Percentiles rank a stretch among this genome's conserved stretches.
phyloP scores from a whole-genome alignment of 2,329 filamentous ascomycete genomes.

The Erysiphe pulchra region DNA sequence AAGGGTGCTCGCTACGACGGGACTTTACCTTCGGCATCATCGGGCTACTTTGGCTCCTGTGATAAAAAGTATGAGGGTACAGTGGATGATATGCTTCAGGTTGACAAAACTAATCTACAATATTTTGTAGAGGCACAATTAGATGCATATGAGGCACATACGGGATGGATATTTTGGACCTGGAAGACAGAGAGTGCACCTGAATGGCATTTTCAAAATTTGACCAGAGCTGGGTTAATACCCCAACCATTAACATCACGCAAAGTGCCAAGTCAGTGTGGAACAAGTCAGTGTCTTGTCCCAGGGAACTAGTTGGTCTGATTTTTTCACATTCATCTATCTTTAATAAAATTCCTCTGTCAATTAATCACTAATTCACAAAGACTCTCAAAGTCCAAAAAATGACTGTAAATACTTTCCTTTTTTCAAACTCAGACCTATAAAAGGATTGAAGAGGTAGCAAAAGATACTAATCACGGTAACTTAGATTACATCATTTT shows the following conservation, averaged over 20 bases:
- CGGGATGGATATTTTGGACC: constrained; percentile 18
- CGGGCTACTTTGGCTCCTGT: constrained; percentile 14
- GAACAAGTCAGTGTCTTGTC: constrained; percentile 8
- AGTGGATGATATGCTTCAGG: constrained; percentile 14
- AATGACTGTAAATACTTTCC: no score
- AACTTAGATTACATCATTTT: no score
- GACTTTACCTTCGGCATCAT: constrained; percentile 12
- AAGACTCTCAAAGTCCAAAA: no score
- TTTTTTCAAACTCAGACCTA: no score
- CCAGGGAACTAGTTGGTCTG: constrained; percentile 7
- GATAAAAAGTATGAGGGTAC: constrained; percentile 22
- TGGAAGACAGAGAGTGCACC: constrained; percentile 18
- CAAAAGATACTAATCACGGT: no score
- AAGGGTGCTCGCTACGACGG: constrained; percentile 28
- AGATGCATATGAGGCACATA: constrained; percentile 17
- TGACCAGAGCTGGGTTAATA: constrained; percentile 16
- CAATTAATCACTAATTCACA: no score
- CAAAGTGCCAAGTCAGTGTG: constrained; percentile 10
- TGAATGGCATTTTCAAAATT: constrained; percentile 18
- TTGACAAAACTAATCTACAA: constrained; percentile 14
- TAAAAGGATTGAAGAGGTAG: no score
- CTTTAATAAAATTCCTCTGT: no score
- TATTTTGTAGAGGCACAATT: constrained; percentile 20
- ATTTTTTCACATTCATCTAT: neutral
- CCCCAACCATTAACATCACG: constrained; percentile 15